Base-by-base conservation (phyloP, 176 grass and related monocot species). In the Puya raimondii region DNA sequence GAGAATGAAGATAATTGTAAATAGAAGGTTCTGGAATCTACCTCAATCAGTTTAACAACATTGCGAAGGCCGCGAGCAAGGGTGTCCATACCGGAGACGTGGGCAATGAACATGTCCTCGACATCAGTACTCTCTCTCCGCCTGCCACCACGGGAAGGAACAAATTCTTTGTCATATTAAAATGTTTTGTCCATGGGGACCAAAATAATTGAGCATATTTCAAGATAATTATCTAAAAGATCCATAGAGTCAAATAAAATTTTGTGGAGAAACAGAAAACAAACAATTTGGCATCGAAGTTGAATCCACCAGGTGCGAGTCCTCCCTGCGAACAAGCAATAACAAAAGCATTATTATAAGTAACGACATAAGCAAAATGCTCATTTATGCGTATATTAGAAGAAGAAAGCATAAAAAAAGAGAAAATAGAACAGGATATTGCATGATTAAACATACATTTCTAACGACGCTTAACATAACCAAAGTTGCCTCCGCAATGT, bases 91-190 rank as follows among this genome's bases (percentile, higher is more conserved):
- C 87, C 94, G 1, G 87, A 88, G 54, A 97, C 90, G 74, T 97
- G 94, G 74, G 94, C 94, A 73, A 97, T 79, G 50, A 97, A 97
- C 77, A 97, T 50, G 69, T 97, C 93, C 63, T 97, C 89, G 10
- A 97, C 89, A 81, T 97, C 94, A 59, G 94, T 97, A 67, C 94
- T 97, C 79, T 97, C 94, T 75, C 94, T 92, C 78, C 94, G 80
- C 80, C 94, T 97, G 80, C 11, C 47, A 83, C 27, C 48, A 75
- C 10, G 66, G 68, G 63, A 73, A 61, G n/a, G 21, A 9, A 61
- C 56, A 7, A 23, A 67, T 59, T 64, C 0, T 10, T 64, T n/a
- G 70, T 75, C 29, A 79, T 67, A 15, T 12, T 64, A 10, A 81
- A 33, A 57, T 58, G 5, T 70, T 72, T 2, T n/a, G 1, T 42